Percentiles rank a stretch among this genome's conserved stretches.
Conservation (phyloP, 129 eudicot genomes). For the Artemisia tridentata region DNA sequence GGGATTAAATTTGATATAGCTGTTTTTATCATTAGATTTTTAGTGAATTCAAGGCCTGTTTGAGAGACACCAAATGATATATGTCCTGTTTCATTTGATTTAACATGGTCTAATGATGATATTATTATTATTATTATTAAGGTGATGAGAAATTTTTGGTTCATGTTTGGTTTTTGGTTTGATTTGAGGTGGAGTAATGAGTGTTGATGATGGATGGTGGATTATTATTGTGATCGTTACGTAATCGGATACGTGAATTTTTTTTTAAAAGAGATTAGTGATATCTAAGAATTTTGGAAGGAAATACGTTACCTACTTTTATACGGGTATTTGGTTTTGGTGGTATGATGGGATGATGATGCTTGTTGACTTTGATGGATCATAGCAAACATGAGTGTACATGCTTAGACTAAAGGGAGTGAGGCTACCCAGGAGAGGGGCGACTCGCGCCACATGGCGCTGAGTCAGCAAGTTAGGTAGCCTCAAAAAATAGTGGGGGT, state of each 20-base stretch:
- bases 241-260: not conserved
- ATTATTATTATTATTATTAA: slow-evolving; percentile 18
- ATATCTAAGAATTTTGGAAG: not conserved
- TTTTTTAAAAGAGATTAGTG: not conserved
- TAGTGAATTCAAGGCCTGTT: slow-evolving; percentile 69
- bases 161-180: slow-evolving; percentile 26
- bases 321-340: slow-evolving; percentile 4
- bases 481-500: no score
- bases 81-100: slow-evolving; percentile 42
- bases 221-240: not conserved
- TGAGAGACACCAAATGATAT: slow-evolving; percentile 58
- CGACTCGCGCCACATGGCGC: no score
- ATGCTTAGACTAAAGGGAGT: not conserved
- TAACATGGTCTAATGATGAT: slow-evolving; percentile 29
- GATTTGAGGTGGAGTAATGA: slow-evolving; percentile 7
- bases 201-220: slow-evolving; percentile 5
- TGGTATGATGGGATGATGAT: no score
- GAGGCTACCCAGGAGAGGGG: no score
- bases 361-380: slow-evolving; percentile 17
- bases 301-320: slow-evolving; percentile 26
- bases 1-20: slow-evolving; percentile 62
- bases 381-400: no score
- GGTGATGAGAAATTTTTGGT: slow-evolving; percentile 13
- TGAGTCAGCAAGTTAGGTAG: no score
- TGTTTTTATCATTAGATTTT: slow-evolving; percentile 49